Evolutionary conservation across 805 yeast species (phyloP).

Genomic region (Kodamaea kaohsiungensis): DNA sequence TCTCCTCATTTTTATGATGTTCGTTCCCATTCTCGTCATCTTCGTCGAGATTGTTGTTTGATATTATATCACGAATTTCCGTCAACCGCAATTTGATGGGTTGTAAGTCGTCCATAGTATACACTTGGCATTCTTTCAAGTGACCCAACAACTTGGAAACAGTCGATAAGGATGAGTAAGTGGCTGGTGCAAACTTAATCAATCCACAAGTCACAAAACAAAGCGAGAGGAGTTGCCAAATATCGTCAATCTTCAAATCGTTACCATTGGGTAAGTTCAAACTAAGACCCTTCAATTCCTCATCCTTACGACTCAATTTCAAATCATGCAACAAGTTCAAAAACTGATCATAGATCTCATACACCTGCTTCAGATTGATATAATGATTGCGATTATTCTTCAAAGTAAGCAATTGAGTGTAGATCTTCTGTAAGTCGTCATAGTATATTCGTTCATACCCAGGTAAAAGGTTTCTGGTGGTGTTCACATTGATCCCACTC

Average conservation of each 20-base stretch:
- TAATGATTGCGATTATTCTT: conserved; percentile 68
- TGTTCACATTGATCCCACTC: neutral
- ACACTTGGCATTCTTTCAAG: conserved; percentile 75
- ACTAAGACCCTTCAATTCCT: conserved; percentile 40
- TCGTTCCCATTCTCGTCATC: conserved; percentile 16
- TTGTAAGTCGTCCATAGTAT: conserved; percentile 77
- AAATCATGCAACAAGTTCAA: conserved; percentile 54
- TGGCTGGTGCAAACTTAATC: conserved; percentile 88
- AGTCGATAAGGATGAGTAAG: conserved; percentile 85
- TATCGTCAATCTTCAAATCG: conserved; percentile 81
- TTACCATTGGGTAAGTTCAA: conserved; percentile 50
- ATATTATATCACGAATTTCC: conserved; percentile 67
- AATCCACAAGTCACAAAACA: conserved; percentile 92
- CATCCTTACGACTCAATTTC: conserved; percentile 51
- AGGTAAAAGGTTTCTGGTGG: conserved; percentile 25
- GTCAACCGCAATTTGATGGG: conserved; percentile 74
- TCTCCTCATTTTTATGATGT: conserved; percentile 45
- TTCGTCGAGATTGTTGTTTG: conserved; percentile 17
- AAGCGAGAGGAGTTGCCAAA: conserved; percentile 82
- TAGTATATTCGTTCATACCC: conserved; percentile 34
- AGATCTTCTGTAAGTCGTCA: conserved; percentile 28
- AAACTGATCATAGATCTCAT: conserved; percentile 57
- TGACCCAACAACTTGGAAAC: conserved; percentile 84
- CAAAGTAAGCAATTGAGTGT: conserved; percentile 30
- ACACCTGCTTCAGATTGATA: conserved; percentile 69